Evolutionary conservation across 2,329 filamentous ascomycete species (phyloP).

Genomic region (Zymoseptoria passerinii): DNA sequence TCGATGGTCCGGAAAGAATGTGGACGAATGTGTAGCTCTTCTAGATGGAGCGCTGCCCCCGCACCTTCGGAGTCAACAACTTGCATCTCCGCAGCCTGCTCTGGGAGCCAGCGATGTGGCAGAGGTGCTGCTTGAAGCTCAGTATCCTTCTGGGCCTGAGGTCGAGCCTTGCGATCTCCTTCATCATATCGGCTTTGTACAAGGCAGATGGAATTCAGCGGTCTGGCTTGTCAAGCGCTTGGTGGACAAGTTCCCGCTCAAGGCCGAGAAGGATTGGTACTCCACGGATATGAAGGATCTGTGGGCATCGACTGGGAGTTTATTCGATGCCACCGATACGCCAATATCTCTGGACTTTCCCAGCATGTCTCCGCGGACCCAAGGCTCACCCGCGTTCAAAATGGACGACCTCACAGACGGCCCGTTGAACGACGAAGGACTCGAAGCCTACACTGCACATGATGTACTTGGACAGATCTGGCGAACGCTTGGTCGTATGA

Average conservation of each 20-base stretch:
- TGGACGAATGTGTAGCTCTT: constrained; percentile 9
- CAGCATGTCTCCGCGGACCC: neutral
- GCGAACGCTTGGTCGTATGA: constrained; percentile 40
- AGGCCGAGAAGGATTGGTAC: neutral
- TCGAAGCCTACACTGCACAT: constrained; percentile 23
- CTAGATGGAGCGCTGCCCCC: constrained; percentile 18
- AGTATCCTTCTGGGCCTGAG: constrained; percentile 3
- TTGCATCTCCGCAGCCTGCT: constrained; percentile 4
- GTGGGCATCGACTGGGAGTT: constrained; percentile 5
- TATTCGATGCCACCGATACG: constrained; percentile 11
- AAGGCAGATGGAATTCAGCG: constrained; percentile 37
- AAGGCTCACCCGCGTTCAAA: neutral
- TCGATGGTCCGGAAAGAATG: neutral
- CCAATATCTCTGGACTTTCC: constrained; percentile 2
- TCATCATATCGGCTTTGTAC: constrained; percentile 31
- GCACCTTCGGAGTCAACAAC: constrained; percentile 10
- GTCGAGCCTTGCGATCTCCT: constrained; percentile 30
- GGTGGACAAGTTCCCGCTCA: constrained; percentile 26
- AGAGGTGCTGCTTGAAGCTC: constrained; percentile 22
- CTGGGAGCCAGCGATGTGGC: constrained; percentile 18
- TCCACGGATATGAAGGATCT: constrained; percentile 4
- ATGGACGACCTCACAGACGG: constrained; percentile 19
- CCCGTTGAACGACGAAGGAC: neutral
- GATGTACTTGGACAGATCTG: constrained; percentile 39
- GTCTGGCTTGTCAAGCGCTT: constrained; percentile 41